Evolutionary conservation across 805 yeast genomes (phyloP).

Genomic region (Ogataea zsoltii): DNA sequence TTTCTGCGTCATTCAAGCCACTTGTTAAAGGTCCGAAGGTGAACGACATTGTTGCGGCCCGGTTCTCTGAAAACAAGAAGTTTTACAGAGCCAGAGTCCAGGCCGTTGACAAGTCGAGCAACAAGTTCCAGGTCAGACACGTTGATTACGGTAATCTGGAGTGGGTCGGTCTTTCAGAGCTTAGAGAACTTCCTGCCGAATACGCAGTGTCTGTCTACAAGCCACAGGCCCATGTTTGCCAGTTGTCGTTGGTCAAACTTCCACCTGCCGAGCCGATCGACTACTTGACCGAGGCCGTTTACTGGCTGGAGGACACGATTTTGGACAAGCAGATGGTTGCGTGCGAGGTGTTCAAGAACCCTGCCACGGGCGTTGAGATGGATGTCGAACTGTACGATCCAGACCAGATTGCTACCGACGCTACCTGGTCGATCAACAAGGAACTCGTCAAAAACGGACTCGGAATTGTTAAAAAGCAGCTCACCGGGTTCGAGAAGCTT

Average conservation of each 20-base stretch:
- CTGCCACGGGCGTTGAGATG: constrained; percentile 44
- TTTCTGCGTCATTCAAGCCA: constrained; percentile 35
- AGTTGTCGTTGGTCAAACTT: constrained; percentile 51
- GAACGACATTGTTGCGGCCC: constrained; percentile 58
- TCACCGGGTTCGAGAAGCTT: constrained; percentile 37
- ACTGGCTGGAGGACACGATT: constrained; percentile 52
- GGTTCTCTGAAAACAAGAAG: constrained; percentile 51
- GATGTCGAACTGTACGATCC: constrained; percentile 58
- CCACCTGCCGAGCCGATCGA: constrained; percentile 61
- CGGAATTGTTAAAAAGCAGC: constrained; percentile 25
- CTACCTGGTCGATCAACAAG: constrained; percentile 59
- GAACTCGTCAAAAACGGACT: constrained; percentile 44
- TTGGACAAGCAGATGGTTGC: constrained; percentile 56
- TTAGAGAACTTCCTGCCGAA: constrained; percentile 55
- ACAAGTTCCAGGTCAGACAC: constrained; percentile 51
- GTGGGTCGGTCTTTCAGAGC: constrained; percentile 41
- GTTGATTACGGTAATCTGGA: constrained; percentile 63
- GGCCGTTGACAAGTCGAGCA: constrained; percentile 44
- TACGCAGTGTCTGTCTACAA: constrained; percentile 42
- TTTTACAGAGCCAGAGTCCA: constrained; percentile 60
- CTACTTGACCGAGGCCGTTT: constrained; percentile 54
- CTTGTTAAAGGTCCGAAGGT: constrained; percentile 46
- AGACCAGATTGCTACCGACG: constrained; percentile 50
- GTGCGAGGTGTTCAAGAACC: constrained; percentile 44
- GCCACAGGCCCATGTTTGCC: constrained; percentile 57